A percentile compares a stretch with the other conserved stretches of the same genome.
Conservation (phyloP, 2,329 filamentous ascomycete species). For the Penicillium expansum region DNA sequence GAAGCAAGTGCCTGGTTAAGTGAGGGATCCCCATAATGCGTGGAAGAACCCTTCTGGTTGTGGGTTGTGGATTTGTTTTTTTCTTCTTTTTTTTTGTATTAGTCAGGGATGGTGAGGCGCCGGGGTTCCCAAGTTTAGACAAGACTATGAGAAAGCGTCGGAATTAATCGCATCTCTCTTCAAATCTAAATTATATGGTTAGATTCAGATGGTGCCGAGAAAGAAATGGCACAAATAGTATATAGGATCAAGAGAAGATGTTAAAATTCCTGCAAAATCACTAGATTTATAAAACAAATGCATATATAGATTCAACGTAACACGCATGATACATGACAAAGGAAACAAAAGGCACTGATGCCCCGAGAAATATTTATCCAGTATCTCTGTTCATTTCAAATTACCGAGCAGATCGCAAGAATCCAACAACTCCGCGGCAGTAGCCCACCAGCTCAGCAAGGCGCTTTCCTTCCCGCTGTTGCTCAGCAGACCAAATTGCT, state of each 20-base stretch:
- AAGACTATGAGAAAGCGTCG: not conserved
- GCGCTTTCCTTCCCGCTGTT: conserved; percentile 68
- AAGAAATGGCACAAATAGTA: not conserved
- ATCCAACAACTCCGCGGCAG: conserved; percentile 79
- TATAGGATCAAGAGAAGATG: not conserved
- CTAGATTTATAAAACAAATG: not conserved
- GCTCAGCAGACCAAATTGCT: conserved; percentile 67
- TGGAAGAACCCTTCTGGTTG: not conserved
- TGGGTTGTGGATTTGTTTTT: not conserved
- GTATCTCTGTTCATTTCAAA: not conserved
- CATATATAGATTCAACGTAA: conserved; percentile 1
- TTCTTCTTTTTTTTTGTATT: not conserved
- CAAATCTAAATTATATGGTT: not conserved
- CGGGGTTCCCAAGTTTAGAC: not conserved
- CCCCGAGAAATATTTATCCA: not conserved
- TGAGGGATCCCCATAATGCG: conserved; percentile 36
- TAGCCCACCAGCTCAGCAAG: conserved; percentile 79
- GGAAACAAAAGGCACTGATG: not conserved
- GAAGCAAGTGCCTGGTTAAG: conserved; percentile 32
- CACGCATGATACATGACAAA: conserved; percentile 1
- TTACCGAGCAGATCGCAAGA: conserved; percentile 62
- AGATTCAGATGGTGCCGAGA: not conserved
- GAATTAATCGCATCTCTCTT: not conserved
- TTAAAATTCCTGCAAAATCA: not conserved
- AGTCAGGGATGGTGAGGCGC: not conserved